phyloP scores from a whole-genome alignment of 495 filamentous ascomycete genomes.

The Amphirosellinia nigrospora region DNA sequence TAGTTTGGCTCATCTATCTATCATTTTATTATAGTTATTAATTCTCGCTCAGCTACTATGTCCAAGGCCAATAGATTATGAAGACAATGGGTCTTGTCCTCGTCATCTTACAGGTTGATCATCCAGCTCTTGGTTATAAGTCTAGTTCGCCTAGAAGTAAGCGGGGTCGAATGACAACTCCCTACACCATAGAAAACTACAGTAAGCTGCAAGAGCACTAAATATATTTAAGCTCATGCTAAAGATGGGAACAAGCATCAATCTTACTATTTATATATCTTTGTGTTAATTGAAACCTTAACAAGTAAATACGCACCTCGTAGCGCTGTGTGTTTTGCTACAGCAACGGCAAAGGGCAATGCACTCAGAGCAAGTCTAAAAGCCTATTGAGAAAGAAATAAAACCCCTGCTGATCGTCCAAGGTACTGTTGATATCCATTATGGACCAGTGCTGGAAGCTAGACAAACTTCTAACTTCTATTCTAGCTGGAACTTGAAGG shows the following conservation, averaged over 20 bases:
- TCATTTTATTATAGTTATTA: neutral
- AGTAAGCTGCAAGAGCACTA: neutral
- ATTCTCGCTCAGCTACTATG: neutral
- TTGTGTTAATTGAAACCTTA: neutral
- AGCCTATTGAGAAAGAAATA: neutral
- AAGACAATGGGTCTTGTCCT: neutral
- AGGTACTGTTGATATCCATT: neutral
- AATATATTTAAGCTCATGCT: neutral
- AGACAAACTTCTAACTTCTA: neutral
- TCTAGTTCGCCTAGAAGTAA: too few relatives aligned
- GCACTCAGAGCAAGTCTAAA: neutral
- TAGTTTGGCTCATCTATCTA: too few relatives aligned
- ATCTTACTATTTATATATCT: too few relatives aligned
- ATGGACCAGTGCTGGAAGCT: neutral
- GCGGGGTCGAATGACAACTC: neutral
- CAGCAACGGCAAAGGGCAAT: too few relatives aligned
- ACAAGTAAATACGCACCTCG: neutral
- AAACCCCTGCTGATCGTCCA: neutral
- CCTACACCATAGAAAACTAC: neutral
- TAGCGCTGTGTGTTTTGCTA: neutral
- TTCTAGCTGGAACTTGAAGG: too few relatives aligned
- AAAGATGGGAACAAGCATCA: neutral
- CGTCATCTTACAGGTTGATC: neutral
- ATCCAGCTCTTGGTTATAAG: too few relatives aligned
- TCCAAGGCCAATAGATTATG: neutral